Conservation (phyloP, 768 basidiomycete genomes). For the Trametes coccinea region DNA sequence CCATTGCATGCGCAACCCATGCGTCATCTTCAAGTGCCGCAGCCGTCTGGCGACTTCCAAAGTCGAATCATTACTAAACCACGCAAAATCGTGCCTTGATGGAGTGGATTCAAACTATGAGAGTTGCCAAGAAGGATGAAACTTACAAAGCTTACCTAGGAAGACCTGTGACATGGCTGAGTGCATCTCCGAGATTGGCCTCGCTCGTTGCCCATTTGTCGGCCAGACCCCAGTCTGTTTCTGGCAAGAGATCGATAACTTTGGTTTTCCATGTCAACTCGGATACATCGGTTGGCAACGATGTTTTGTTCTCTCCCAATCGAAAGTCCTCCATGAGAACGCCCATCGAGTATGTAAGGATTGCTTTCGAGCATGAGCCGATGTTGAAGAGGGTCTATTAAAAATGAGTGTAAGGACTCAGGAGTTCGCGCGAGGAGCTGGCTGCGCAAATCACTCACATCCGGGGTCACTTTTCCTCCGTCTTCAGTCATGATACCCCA, state of each 20-base stretch:
- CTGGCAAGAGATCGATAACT: conserved; percentile 38
- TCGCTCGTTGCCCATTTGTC: conserved; percentile 43
- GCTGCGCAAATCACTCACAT: no score
- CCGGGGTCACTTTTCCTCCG: no score
- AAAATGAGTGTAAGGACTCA: no score
- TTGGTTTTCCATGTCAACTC: conserved; percentile 22
- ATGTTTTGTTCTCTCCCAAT: no score
- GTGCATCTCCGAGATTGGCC: conserved; percentile 39
- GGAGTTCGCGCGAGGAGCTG: no score
- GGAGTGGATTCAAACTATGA: no score
- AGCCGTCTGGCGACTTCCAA: conserved; percentile 28
- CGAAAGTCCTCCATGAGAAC: no score
- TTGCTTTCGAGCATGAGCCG: no score
- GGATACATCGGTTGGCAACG: no score
- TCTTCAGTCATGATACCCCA: no score
- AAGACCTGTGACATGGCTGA: conserved; percentile 29
- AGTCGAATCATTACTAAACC: conserved; percentile 32
- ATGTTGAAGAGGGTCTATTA: no score
- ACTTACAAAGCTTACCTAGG: conserved; percentile 30
- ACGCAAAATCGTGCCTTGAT: conserved; percentile 38
- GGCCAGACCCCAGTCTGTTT: conserved; percentile 41
- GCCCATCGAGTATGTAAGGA: no score
- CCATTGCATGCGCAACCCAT: conserved; percentile 39
- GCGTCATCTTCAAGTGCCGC: conserved; percentile 33
- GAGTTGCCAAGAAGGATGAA: neutral